Base-by-base conservation (phyloP, 495 filamentous ascomycete genomes). In the Tuber aestivum region DNA sequence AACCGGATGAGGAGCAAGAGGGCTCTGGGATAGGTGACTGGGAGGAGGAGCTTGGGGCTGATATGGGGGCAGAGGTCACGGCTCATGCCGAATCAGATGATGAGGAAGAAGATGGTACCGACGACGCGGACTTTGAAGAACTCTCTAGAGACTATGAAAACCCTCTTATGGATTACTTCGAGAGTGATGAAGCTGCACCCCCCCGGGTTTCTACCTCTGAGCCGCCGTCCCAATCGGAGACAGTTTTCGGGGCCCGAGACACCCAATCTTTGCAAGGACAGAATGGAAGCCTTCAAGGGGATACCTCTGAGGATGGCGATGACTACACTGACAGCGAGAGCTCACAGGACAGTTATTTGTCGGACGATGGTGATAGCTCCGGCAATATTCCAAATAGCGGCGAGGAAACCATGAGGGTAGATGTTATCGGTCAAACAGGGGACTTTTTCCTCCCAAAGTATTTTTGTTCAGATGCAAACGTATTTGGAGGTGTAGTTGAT, bases 281-380 rank as follows among this genome's bases (percentile, higher is more conserved):
- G 41, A 37, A 50, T 69, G 40, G 35, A 37, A 77, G 81, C 38
- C 80, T 82, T 72, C 79, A 85, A 21, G 83, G 79, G 56, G 83
- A 86, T 44, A 77, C 79, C 4, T 79, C 79, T 20, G 83, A 82
- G 12, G 82, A 84, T 35, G 82, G 80, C 65, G 83, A 83, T 20
- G 78, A 82, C 45, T 83, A 82, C 32, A 56, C 69, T 50, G 10
- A 73, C 48, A 32, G 56, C 20, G 83, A 83, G 35, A 74, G 76
- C 35, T 48, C 41, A 38, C 77, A 80, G 8, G 83, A 80, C 27
- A 75, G 87, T 14, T 77, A 84, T 68, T 83, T 83, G 20, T 85
- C 86, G 3, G 81, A 84, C 37, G 83, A 83, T 14, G 14, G 14
- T 2, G 56, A 20, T 65, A 27, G 27, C 27, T 65, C 56, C 27